phyloP scores from a whole-genome alignment of 495 filamentous ascomycete species.

The Trichoderma erinaceum region DNA sequence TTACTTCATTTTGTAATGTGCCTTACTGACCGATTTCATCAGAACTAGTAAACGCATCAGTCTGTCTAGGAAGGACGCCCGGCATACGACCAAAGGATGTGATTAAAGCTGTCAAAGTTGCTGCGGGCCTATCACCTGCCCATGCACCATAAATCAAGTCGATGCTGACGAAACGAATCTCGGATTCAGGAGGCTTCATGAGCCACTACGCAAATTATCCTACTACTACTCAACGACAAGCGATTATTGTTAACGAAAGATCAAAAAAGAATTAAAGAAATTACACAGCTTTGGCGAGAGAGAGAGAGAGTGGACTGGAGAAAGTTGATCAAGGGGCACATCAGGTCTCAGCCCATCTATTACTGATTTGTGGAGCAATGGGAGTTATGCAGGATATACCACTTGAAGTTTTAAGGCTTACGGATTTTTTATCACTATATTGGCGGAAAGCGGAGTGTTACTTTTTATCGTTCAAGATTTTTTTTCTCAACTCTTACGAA shows the following conservation, averaged over 20 bases:
- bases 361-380: not conserved
- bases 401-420: not conserved
- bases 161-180: not conserved
- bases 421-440: not conserved
- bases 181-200: not conserved
- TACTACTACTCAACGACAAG: not conserved
- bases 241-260: not conserved
- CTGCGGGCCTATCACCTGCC: not conserved
- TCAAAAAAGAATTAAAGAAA: too few species aligned
- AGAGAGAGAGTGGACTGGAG: not conserved
- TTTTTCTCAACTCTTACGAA: too few species aligned
- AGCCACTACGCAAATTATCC: not conserved
- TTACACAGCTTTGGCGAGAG: too few species aligned
- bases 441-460: not conserved
- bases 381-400: constrained; percentile 10
- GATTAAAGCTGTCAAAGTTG: constrained; percentile 36
- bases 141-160: not conserved
- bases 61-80: constrained; percentile 58
- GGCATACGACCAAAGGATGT: constrained; percentile 56
- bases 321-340: not conserved
- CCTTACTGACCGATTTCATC: not conserved
- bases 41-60: constrained; percentile 30
- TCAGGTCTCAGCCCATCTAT: not conserved
- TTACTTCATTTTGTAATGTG: not conserved
- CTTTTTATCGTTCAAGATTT: not conserved